Percentiles rank a stretch among this genome's conserved stretches.
Evolutionary conservation across 495 filamentous ascomycete species (phyloP).

Genomic region (Penicillium subrubescens): DNA sequence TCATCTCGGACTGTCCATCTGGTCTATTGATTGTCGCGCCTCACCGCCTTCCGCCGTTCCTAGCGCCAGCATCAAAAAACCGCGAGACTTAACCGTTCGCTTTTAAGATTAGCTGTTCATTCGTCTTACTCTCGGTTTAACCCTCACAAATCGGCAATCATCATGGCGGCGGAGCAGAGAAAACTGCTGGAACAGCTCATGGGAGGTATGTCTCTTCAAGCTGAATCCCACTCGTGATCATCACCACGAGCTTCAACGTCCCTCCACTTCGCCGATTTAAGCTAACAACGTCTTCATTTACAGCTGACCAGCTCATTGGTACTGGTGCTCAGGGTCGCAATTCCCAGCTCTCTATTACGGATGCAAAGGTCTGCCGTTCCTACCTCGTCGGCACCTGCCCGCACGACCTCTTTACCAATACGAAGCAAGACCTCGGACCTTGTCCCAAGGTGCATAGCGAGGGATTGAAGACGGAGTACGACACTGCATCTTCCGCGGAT

Average conservation of each 20-base stretch:
- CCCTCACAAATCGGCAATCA: slow-evolving; percentile 22
- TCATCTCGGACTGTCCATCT: slow-evolving; percentile 13
- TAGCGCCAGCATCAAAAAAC: slow-evolving; percentile 30
- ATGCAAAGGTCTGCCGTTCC: slow-evolving; percentile 92
- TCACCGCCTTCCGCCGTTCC: slow-evolving; percentile 35
- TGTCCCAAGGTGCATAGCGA: slow-evolving; percentile 92
- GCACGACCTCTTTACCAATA: slow-evolving; percentile 99
- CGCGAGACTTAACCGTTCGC: slow-evolving; percentile 19
- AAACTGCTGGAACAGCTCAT: slow-evolving; percentile 88
- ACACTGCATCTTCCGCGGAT: slow-evolving; percentile 63
- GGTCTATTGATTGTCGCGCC: slow-evolving; percentile 26
- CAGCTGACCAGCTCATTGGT: slow-evolving; percentile 80
- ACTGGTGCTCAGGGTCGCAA: slow-evolving; percentile 68
- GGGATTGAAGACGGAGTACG: slow-evolving; percentile 84
- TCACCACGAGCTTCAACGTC: slow-evolving; percentile 1
- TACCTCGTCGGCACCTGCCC: slow-evolving; percentile 94
- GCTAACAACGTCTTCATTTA: slow-evolving; percentile 37
- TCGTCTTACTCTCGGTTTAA: slow-evolving; percentile 8
- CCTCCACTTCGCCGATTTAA: slow-evolving; percentile 17
- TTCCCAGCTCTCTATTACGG: slow-evolving; percentile 82
- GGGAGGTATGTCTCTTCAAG: slow-evolving; percentile 49
- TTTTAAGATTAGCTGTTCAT: slow-evolving; percentile 12
- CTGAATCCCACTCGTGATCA: not conserved
- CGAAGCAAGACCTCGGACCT: slow-evolving; percentile 92
- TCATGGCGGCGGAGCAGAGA: slow-evolving; percentile 92